Evolutionary conservation across 2,329 filamentous ascomycete species (phyloP), one percentile per base, ranked within the genome.

Genomic region (Neofusicoccum sp.): DNA sequence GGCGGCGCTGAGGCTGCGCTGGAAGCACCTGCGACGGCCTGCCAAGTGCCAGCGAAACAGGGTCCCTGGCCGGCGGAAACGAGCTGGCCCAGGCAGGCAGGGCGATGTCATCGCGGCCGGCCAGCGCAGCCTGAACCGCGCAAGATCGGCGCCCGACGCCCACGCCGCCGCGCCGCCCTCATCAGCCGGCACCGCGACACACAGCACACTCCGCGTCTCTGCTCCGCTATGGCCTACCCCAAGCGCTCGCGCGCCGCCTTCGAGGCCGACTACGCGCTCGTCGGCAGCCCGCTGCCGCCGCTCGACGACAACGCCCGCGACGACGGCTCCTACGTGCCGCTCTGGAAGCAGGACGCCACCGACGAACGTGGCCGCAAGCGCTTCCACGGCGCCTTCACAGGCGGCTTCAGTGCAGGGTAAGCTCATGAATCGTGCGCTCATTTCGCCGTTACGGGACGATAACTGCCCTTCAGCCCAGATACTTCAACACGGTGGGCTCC

Each of bases 331-430:
- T 98, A 93, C 74, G 86, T 97, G 14, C 95, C 95, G 0, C 79
- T 97, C n/a, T 98, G 95, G 93, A 97, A 98, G 80, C 95, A 99
- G 81, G 94, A 97, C 74, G 93, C 96, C 74, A 91, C 90, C 64
- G 95, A 99, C 78, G 95, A 97, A 73, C 88, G 88, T 68, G 95
- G 95, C 14, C 84, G 93, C 69, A 94, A 96, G 78, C 87, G 95
- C 61, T 83, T 99, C 3, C 95, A 99, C 77, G 95, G 95, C 67
- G 95, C 95, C 66, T 99, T 99, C 73, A 97, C 93, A 1, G 95
- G 95, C 69, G 95, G 95, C 34, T 99, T 91, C 80, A 97, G 93
- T 81, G 95, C 95, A 81, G 95, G 95, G 89, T 94, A 85, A 81
- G 87, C 77, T 12, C 49, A 49, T 31, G 28, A 48, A 8, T 29